Conservation (phyloP, 495 filamentous ascomycete species). For the Daldinia childiae region DNA sequence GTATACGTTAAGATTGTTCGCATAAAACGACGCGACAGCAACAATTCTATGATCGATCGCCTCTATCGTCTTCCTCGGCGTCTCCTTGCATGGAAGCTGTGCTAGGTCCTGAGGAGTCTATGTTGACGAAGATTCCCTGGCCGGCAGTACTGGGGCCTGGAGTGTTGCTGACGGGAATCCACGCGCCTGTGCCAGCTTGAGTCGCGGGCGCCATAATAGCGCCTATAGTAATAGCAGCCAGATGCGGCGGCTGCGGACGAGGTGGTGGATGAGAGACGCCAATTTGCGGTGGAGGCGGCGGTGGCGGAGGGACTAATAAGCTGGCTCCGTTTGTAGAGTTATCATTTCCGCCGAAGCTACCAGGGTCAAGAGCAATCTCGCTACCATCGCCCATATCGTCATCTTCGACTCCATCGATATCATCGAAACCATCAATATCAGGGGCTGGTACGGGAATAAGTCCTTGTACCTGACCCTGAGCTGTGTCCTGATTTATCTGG, state of each 20-base stretch:
- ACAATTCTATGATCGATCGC: slow-evolving; percentile 11
- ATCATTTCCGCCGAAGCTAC: slow-evolving; percentile 21
- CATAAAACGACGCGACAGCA: not conserved
- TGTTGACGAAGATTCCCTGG: slow-evolving; percentile 23
- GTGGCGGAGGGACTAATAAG: slow-evolving; percentile 26
- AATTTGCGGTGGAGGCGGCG: slow-evolving; percentile 15
- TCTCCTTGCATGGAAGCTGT: slow-evolving; percentile 43
- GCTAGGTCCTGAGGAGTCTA: slow-evolving; percentile 26
- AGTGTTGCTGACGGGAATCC: not conserved
- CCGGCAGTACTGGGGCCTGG: slow-evolving; percentile 34
- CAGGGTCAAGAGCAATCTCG: slow-evolving; percentile 53
- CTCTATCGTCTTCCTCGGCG: slow-evolving; percentile 27
- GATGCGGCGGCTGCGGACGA: slow-evolving; percentile 8
- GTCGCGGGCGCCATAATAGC: not conserved
- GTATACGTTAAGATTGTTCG: not conserved
- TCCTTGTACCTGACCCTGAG: slow-evolving; percentile 24
- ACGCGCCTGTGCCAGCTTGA: not conserved
- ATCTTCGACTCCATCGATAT: slow-evolving; percentile 52
- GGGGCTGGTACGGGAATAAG: slow-evolving; percentile 18
- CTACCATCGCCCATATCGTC: slow-evolving; percentile 57
- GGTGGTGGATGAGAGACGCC: not conserved
- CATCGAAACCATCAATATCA: slow-evolving; percentile 49
- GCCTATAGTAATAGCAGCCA: slow-evolving; percentile 5
- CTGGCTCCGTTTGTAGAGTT: slow-evolving; percentile 20
- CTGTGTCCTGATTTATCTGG: slow-evolving; percentile 20